Percentiles rank a stretch among this genome's conserved stretches.
Conservation (phyloP, 306 rosid species). For the Vigna mungo region DNA sequence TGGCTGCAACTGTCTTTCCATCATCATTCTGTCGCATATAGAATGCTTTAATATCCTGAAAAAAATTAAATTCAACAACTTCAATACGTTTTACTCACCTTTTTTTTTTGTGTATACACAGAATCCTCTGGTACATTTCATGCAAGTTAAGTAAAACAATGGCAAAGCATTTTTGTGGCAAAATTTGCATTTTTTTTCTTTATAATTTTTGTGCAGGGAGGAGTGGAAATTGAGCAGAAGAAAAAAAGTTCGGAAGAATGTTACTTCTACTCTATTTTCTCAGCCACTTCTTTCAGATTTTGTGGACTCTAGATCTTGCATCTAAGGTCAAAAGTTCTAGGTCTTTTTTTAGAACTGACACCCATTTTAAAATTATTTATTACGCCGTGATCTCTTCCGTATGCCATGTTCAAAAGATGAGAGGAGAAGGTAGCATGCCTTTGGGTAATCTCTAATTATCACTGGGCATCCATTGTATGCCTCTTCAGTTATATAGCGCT, state of each 20-base stretch:
- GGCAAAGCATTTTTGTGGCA: not conserved
- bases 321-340: conserved; percentile 1
- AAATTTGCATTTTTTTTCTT: not conserved
- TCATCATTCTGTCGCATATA: conserved; percentile 98
- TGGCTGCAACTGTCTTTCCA: conserved; percentile 94
- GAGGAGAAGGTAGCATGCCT: conserved; percentile 61
- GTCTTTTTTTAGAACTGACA: not conserved
- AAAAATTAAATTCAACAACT: conserved; percentile 38
- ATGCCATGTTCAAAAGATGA: conserved; percentile 28
- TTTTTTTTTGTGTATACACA: not conserved
- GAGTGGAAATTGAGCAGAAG: not conserved
- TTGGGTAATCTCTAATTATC: conserved; percentile 91
- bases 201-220: not conserved
- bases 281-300: conserved; percentile 11
- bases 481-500: conserved; percentile 90
- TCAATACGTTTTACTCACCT: conserved; percentile 26
- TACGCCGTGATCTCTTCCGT: conserved; percentile 8
- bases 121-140: not conserved
- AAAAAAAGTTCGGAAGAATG: not conserved
- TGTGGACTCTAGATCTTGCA: not conserved
- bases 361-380: conserved; percentile 8
- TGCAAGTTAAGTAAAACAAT: not conserved
- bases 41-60: conserved; percentile 96
- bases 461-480: conserved; percentile 91
- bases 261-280: conserved; percentile 13